Conservation (phyloP, 1,284 basidiomycete genomes). For the Taiwanofungus camphoratus region DNA sequence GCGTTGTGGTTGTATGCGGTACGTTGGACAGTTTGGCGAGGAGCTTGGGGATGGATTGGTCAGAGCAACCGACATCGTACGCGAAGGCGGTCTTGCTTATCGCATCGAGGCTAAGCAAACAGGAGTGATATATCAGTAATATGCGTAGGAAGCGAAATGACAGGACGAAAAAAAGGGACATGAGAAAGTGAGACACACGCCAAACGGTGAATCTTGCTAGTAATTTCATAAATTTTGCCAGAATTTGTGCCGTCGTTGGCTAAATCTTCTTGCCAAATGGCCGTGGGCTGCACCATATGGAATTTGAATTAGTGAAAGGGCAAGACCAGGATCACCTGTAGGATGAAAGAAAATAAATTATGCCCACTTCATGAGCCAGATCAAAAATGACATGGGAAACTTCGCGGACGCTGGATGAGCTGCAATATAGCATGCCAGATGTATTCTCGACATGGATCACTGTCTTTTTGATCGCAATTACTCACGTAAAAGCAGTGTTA, state of each 20-base stretch:
- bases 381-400: slow-evolving; percentile 5
- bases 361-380: slow-evolving; percentile 2
- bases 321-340: too few relatives aligned
- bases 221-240: slow-evolving; percentile 1
- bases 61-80: slow-evolving; percentile 6
- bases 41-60: slow-evolving; percentile 7
- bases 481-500: slow-evolving; percentile 4
- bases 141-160: too few relatives aligned
- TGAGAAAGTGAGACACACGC: slow-evolving; percentile 8
- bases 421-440: too few relatives aligned
- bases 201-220: slow-evolving; percentile 7
- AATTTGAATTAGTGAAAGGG: neutral
- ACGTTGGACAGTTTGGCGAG: slow-evolving; percentile 13
- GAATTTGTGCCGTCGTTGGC: neutral
- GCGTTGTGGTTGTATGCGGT: slow-evolving; percentile 6
- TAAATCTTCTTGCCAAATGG: neutral
- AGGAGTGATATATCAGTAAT: too few relatives aligned
- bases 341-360: too few relatives aligned
- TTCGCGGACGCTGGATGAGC: slow-evolving; percentile 1
- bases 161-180: neutral
- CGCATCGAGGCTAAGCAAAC: slow-evolving; percentile 13
- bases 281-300: neutral
- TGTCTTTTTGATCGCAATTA: neutral
- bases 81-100: slow-evolving; percentile 15
- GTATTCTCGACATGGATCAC: too few relatives aligned